Evolutionary conservation across 306 rosid genomes (phyloP), one percentile per base, ranked within the genome.

Genomic region (Clitoria ternatea): DNA sequence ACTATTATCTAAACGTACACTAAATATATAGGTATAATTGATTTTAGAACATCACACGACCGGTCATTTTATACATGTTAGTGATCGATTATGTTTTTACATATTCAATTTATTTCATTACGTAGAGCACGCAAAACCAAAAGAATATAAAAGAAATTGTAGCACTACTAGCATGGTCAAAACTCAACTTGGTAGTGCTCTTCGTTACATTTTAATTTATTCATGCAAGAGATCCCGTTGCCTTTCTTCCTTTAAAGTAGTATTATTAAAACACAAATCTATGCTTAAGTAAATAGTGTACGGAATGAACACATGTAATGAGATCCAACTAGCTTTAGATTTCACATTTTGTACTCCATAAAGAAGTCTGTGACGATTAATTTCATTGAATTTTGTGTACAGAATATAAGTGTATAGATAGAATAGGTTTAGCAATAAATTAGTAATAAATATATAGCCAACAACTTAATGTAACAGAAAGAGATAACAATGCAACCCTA

Each of bases 131-230:
- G 33, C 71, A 57, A 39, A 61, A 37, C 70, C 75, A 57, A 10
- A 57, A 60, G 49, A 56, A 72, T 49, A 15, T 49, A 15, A 71
- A 45, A 45, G 61, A 72, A 22, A 71, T 1, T 70, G 66, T 6
- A 44, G 69, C 81, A 79, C 83, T 67, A 79, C 83, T 67, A 79
- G 73, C 72, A 23, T 52, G 52, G 77, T 69, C 76, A 75, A 75
- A 57, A 79, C 32, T 4, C 26, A 24, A 37, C 8, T 1, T 7
- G 33, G 44, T 47, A 76, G 73, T 77, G 72, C 45, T 65, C 35
- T 24, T 61, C 43, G 61, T 30, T 60, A 77, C 40, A 72, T 15
- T 70, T 35, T 75, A 42, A 33, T 29, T 30, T 20, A 40, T 39
- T 11, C 33, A 23, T 66, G 60, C 39, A 76, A 74, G 62, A 73